Conservation (phyloP, 2,329 filamentous ascomycete species). For the Neonectria magnoliae region DNA sequence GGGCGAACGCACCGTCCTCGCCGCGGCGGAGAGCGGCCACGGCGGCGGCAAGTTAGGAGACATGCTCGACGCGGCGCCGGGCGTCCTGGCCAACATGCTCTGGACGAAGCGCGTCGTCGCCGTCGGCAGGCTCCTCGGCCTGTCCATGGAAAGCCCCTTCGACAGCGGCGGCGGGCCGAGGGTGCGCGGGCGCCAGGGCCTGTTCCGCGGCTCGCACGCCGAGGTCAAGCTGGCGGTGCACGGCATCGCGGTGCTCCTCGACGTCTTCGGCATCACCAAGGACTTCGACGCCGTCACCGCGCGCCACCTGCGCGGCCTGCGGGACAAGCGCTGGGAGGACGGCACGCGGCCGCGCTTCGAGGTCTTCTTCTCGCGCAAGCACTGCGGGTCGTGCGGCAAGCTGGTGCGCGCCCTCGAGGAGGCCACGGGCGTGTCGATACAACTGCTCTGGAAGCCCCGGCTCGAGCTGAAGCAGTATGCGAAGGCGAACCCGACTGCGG, state of each 20-base stretch:
- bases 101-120: slow-evolving; percentile 47
- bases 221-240: slow-evolving; percentile 54
- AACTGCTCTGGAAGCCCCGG: slow-evolving; percentile 42
- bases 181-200: slow-evolving; percentile 28
- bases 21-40: slow-evolving; percentile 49
- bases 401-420: slow-evolving; percentile 40
- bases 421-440: slow-evolving; percentile 42
- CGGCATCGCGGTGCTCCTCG: slow-evolving; percentile 44
- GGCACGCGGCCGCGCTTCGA: slow-evolving; percentile 45
- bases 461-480: slow-evolving; percentile 43
- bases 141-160: slow-evolving; percentile 44
- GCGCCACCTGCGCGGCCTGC: slow-evolving; percentile 37
- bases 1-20: slow-evolving; percentile 41
- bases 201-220: slow-evolving; percentile 49
- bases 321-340: slow-evolving; percentile 37
- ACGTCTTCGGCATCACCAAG: slow-evolving; percentile 37
- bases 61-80: slow-evolving; percentile 36
- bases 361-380: slow-evolving; percentile 49
- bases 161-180: slow-evolving; percentile 33
- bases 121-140: slow-evolving; percentile 42
- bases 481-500: background rate
- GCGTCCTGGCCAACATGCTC: slow-evolving; percentile 43
- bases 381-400: slow-evolving; percentile 43
- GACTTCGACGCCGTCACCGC: slow-evolving; percentile 34
- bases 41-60: slow-evolving; percentile 44